Evolutionary conservation across 164 flowering plant species (phyloP).

Genomic region (Magnolia changhungtana): DNA sequence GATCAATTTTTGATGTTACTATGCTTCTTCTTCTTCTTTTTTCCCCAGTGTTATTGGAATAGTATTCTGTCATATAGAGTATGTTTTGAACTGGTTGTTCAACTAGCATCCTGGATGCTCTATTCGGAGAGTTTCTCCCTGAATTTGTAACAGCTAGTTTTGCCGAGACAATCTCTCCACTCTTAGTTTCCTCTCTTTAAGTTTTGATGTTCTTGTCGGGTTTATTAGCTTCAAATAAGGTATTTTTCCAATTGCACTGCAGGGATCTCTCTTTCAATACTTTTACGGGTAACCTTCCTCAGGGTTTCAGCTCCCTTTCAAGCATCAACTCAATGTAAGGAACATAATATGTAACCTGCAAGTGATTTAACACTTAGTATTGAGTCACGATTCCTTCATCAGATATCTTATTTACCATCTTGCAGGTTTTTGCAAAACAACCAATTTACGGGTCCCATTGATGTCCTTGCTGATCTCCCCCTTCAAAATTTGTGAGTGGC

Average conservation of each 20-base stretch:
- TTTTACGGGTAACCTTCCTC: slow-evolving; percentile 69
- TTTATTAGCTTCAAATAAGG: too few species aligned
- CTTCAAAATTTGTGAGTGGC: slow-evolving; percentile 69
- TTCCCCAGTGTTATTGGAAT: too few species aligned
- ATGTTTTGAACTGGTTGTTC: neutral
- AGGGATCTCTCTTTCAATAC: slow-evolving; percentile 87
- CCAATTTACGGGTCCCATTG: slow-evolving; percentile 74
- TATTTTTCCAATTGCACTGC: slow-evolving; percentile 17
- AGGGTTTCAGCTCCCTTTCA: slow-evolving; percentile 57
- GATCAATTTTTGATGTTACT: too few species aligned
- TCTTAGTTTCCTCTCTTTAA: too few species aligned
- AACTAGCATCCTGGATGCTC: neutral
- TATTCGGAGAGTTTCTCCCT: neutral
- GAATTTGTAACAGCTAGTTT: neutral
- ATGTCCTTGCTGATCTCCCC: slow-evolving; percentile 81
- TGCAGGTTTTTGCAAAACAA: slow-evolving; percentile 86
- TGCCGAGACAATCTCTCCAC: too few species aligned
- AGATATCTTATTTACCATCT: slow-evolving; percentile 8
- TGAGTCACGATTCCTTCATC: slow-evolving; percentile 2
- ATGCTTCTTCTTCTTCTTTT: too few species aligned
- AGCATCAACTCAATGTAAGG: slow-evolving; percentile 66
- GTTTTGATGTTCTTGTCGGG: too few species aligned
- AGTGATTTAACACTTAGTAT: neutral
- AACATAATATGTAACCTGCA: slow-evolving; percentile 3
- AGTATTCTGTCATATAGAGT: neutral